Base-by-base conservation (phyloP, 495 filamentous ascomycete genomes). In the Podospora bellae-mahoneyi region DNA sequence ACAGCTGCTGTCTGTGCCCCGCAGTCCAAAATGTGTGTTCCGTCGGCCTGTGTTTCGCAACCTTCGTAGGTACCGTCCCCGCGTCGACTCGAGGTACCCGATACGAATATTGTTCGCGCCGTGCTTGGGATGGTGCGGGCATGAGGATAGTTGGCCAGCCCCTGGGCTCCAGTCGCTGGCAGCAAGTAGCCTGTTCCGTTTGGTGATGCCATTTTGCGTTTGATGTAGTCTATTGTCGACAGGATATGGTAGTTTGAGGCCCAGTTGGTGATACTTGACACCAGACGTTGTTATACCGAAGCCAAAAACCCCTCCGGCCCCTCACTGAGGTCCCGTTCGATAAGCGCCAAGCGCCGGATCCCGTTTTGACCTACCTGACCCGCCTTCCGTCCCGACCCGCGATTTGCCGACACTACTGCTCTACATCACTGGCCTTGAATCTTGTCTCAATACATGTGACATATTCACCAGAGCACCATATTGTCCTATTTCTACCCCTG, bases 141-240 rank as follows among this genome's bases (percentile, higher is more conserved):
- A 63, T 76, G 74, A 2, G 72, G 72, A 68, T 76, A 76, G 64
- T 74, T 76, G 68, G 74, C 74, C 15, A 74, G 72, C 9, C 71
- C 71, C 20, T 73, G 73, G 4, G 74, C 65, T 10, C 68, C 66
- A 16, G 59, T 65, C 26, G 69, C 48, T 1, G 69, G 71, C 59
- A 73, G 71, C 53, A 75, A 62, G 60, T 66, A 75, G 63, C 65
- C 64, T 19, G 70, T 72, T 53, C 70, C 68, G 72, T 74, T 76
- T 59, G 68, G 28, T 5, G 69, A 68, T 23, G 61, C 20, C 64
- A 70, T 69, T 28, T 20, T 53, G 30, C 20, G 0, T 5, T 19
- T 9, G 54, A 55, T 30, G 27, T 13, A 26, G 19, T 39, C 26
- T 15, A 48, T 26, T 55, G 32, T 3, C 10, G 6, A 28, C 3